Percentiles rank a stretch among this genome's conserved stretches.
These are phyloP conservation scores for Trichoderma parareesei DNA, from an alignment of 495 filamentous ascomycete species.

Conservation along the genomic window DNA sequence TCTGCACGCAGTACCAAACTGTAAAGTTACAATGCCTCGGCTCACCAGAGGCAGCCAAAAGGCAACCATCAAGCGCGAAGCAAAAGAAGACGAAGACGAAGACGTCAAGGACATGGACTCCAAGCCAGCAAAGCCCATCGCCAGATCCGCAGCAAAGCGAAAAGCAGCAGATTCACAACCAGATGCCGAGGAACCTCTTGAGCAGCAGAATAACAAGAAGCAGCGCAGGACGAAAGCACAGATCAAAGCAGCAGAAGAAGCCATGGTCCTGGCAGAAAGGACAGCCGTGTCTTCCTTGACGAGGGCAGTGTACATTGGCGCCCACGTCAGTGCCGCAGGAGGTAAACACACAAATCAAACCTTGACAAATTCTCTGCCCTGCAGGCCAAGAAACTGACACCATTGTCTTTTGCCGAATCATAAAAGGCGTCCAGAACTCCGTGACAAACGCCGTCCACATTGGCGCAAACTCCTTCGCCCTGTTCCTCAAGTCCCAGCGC, in stretches of 20 bases:
- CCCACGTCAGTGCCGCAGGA: constrained; percentile 84
- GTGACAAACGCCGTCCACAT: constrained; percentile 72
- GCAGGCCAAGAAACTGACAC: background rate
- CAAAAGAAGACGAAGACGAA: no score
- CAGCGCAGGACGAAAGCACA: constrained; percentile 41
- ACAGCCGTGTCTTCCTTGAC: constrained; percentile 54
- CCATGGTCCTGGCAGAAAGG: constrained; percentile 59
- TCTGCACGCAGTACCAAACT: background rate
- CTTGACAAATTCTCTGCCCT: constrained; percentile 15
- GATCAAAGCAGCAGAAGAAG: constrained; percentile 29
- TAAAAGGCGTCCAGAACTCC: constrained; percentile 75
- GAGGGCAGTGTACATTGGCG: constrained; percentile 70
- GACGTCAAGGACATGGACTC: background rate
- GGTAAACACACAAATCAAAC: constrained; percentile 34
- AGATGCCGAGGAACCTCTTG: constrained; percentile 27
- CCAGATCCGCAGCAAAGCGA: background rate
- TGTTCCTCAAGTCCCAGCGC: constrained; percentile 91
- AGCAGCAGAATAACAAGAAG: constrained; percentile 24
- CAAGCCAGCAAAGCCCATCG: background rate
- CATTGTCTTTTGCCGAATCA: constrained; percentile 11
- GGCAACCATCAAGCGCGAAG: background rate
- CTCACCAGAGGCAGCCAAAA: background rate
- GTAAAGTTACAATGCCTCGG: background rate
- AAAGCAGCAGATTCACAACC: constrained; percentile 9
- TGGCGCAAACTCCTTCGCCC: constrained; percentile 83